A percentile compares a stretch with the other conserved stretches of the same genome.
Conservation (phyloP, 768 basidiomycete species). For the Tremella yokohamensis region DNA sequence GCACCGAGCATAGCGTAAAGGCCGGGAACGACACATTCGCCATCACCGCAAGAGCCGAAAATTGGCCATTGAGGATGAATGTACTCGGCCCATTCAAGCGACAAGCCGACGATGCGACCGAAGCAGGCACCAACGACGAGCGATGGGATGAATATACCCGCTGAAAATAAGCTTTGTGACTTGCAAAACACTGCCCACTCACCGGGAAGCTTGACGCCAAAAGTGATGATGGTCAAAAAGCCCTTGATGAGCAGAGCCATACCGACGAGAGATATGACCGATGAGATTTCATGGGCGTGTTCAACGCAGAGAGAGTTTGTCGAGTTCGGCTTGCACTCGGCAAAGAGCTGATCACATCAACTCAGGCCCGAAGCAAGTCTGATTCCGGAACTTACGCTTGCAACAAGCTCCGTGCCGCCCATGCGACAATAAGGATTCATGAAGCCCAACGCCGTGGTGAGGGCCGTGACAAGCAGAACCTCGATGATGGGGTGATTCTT, state of each 20-base stretch:
- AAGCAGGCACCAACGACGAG: constrained; percentile 89
- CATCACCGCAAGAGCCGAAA: constrained; percentile 66
- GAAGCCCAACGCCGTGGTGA: constrained; percentile 76
- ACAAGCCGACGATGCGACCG: constrained; percentile 78
- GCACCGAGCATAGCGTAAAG: constrained; percentile 96
- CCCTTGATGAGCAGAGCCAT: constrained; percentile 78
- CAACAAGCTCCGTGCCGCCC: constrained; percentile 93
- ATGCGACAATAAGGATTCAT: constrained; percentile 85
- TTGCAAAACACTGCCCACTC: not conserved
- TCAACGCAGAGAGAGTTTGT: constrained; percentile 69
- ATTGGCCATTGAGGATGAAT: constrained; percentile 60
- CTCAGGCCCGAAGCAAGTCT: not conserved
- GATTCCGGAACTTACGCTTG: constrained; percentile 60
- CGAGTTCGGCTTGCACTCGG: constrained; percentile 68
- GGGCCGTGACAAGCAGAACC: constrained; percentile 71
- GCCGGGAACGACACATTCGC: constrained; percentile 79
- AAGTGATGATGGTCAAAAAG: constrained; percentile 76
- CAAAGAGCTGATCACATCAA: constrained; percentile 53
- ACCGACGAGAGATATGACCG: constrained; percentile 63
- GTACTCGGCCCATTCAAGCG: constrained; percentile 71
- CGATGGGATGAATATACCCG: constrained; percentile 95
- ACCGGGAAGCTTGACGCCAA: constrained; percentile 66
- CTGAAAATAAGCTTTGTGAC: constrained; percentile 51
- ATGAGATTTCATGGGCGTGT: constrained; percentile 57
- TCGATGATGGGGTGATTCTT: constrained; percentile 74